Percentiles rank a stretch among this genome's conserved stretches.
These are phyloP conservation scores for Diaporthe longicolla DNA, from an alignment of 2,329 filamentous ascomycete genomes.

Conservation along the genomic window DNA sequence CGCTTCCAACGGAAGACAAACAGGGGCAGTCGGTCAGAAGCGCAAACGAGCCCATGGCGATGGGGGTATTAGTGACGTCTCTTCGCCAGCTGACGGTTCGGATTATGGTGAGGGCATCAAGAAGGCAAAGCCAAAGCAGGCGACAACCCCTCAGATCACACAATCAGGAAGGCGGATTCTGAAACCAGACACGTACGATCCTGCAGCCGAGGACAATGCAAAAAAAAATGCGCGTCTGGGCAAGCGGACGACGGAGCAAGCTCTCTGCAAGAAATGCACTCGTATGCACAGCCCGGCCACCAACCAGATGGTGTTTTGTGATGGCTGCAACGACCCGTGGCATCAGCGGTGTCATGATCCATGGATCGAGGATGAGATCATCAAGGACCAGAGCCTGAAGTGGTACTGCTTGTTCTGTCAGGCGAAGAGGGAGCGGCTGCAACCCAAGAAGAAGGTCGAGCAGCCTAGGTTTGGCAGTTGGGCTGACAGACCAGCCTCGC, in stretches of 20 bases:
- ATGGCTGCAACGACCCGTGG: conserved; percentile 84
- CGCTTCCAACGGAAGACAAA: conserved; percentile 16
- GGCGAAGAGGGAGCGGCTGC: conserved; percentile 55
- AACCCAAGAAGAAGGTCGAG: conserved; percentile 45
- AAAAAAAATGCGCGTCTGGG: conserved; percentile 61
- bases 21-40: conserved; percentile 41
- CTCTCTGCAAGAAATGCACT: conserved; percentile 80
- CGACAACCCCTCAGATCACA: conserved; percentile 74
- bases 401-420: conserved; percentile 80
- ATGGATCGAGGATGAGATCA: conserved; percentile 77
- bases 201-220: conserved; percentile 62
- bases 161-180: conserved; percentile 82
- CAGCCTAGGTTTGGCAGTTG: conserved; percentile 48
- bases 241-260: conserved; percentile 72
- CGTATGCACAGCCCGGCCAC: conserved; percentile 78
- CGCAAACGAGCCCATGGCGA: conserved; percentile 43
- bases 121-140: conserved; percentile 35
- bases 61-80: conserved; percentile 43
- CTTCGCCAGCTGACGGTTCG: conserved; percentile 38
- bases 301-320: conserved; percentile 89
- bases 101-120: conserved; percentile 55
- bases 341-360: conserved; percentile 88
- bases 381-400: conserved; percentile 75
- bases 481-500: conserved; percentile 54
- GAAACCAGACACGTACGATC: conserved; percentile 75